Evolutionary conservation across 257 asterid species (phyloP).

Genomic region (Gentiana macrophylla): DNA sequence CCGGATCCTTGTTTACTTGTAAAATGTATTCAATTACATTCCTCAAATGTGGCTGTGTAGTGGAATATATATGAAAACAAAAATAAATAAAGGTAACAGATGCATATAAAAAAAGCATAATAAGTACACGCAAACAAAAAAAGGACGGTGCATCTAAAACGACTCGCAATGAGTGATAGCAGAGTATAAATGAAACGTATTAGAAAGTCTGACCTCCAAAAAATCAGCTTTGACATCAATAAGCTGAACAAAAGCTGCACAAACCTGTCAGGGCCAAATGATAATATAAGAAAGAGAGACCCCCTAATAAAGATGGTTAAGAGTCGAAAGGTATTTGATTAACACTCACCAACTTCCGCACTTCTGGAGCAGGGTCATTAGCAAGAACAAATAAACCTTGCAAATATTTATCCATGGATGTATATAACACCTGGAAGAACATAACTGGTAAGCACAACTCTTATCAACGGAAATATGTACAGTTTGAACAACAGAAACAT

Average conservation of each 20-base stretch:
- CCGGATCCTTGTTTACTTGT: constrained; percentile 82
- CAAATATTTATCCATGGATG: constrained; percentile 80
- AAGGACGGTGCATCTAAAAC: neutral
- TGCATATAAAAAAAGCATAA: too few relatives aligned
- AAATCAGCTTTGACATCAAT: constrained; percentile 72
- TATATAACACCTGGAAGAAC: constrained; percentile 42
- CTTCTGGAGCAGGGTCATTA: constrained; percentile 69
- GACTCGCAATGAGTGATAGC: too few relatives aligned
- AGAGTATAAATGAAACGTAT: too few relatives aligned
- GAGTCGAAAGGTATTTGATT: too few relatives aligned
- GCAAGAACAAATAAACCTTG: constrained; percentile 92
- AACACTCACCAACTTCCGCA: constrained; percentile 80
- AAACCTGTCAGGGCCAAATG: constrained; percentile 46
- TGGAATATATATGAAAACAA: constrained; percentile 6
- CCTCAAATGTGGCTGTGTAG: constrained; percentile 83
- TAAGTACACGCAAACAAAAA: neutral
- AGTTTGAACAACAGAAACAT: neutral
- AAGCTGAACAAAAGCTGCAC: constrained; percentile 93
- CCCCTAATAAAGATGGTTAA: neutral
- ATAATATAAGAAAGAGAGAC: constrained; percentile 11
- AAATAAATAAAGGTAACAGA: constrained; percentile 7
- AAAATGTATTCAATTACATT: constrained; percentile 78
- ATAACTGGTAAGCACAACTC: constrained; percentile 1
- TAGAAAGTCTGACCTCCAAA: constrained; percentile 46
- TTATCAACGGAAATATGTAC: neutral